Percentiles rank a stretch among this genome's conserved stretches.
Evolutionary conservation across 805 yeast genomes (phyloP).

Genomic region (Lachancea waltii): DNA sequence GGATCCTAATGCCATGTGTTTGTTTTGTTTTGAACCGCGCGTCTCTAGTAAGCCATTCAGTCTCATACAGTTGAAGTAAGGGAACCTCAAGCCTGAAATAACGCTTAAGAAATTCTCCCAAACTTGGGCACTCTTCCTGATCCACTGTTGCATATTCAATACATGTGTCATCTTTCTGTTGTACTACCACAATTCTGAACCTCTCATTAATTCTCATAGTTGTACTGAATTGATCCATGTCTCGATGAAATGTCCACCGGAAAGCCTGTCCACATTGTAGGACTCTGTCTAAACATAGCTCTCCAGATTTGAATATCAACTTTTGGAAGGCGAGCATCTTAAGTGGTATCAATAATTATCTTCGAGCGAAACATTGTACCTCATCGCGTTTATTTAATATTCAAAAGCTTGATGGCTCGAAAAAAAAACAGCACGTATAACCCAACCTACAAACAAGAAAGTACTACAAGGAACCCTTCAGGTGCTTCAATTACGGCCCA

Average conservation of each 20-base stretch:
- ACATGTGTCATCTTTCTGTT: conserved; percentile 44
- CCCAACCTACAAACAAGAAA: too few species aligned
- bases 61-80: conserved; percentile 43
- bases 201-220: conserved; percentile 25
- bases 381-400: neutral
- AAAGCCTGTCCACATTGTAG: conserved; percentile 33
- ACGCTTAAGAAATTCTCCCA: conserved; percentile 44
- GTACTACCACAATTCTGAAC: conserved; percentile 56
- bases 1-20: conserved; percentile 66
- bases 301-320: conserved; percentile 10
- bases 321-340: conserved; percentile 2
- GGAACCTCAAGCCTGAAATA: conserved; percentile 66
- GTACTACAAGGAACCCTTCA: too few species aligned
- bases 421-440: too few species aligned
- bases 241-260: conserved; percentile 28
- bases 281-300: conserved; percentile 44
- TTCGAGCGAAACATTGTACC: too few species aligned
- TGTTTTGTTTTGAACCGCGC: conserved; percentile 36
- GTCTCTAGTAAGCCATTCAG: conserved; percentile 57
- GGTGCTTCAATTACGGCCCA: neutral
- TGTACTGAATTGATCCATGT: conserved; percentile 17
- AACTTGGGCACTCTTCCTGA: neutral
- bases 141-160: conserved; percentile 49
- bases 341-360: too few species aligned
- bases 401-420: neutral